phyloP scores from a whole-genome alignment of 2,329 filamentous ascomycete genomes.

The Trichoderma sp. region DNA sequence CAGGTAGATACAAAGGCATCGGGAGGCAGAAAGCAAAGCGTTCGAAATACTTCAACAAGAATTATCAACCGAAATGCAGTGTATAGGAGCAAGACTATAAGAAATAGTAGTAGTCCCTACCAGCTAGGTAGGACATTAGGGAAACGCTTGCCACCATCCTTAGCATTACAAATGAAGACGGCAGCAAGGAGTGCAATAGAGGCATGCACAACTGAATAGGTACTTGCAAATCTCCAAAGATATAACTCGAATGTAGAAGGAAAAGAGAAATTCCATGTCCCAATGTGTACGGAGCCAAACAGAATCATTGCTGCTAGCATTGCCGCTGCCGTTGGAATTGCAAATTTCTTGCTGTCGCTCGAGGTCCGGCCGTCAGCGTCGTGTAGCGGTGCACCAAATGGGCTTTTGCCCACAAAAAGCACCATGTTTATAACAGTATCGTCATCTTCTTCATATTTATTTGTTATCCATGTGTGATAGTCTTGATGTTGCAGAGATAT shows the following conservation, averaged over 20 bases:
- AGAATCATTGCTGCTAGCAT: not conserved
- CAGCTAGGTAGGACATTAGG: not conserved
- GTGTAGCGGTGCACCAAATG: not conserved
- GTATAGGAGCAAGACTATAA: not conserved
- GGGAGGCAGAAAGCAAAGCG: conserved; percentile 2
- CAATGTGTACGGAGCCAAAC: not conserved
- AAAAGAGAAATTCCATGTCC: conserved; percentile 6
- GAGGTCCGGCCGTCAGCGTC: not conserved
- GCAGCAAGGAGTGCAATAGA: not conserved
- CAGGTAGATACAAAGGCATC: conserved; percentile 3
- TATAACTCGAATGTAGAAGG: not conserved
- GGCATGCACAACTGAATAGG: not conserved
- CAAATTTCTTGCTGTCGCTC: not conserved
- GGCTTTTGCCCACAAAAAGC: not conserved
- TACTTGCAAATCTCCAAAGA: conserved; percentile 1
- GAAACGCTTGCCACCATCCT: not conserved
- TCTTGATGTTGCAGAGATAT: not conserved
- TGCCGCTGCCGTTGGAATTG: not conserved
- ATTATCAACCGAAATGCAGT: not conserved
- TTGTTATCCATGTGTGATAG: not conserved
- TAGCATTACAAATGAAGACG: not conserved
- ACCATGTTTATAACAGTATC: not conserved
- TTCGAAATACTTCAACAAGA: conserved; percentile 4
- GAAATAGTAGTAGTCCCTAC: not conserved
- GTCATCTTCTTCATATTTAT: not conserved